These are phyloP conservation scores for Crataegus laevigata DNA, from an alignment of 306 rosid genomes.

Conservation along the genomic window DNA sequence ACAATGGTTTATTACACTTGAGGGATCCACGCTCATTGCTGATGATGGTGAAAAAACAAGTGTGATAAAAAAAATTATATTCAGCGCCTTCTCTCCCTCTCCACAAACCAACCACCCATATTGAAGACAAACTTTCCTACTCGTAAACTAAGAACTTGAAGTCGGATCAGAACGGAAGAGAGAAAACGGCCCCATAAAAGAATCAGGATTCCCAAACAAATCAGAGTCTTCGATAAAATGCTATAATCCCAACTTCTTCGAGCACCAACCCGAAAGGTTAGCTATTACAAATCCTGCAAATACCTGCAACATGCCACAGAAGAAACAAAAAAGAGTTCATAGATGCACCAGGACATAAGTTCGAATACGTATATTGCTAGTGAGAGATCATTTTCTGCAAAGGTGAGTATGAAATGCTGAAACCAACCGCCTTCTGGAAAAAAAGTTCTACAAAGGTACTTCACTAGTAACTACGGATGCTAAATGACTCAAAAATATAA, in stretches of 20 bases:
- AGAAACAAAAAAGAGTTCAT: conserved; percentile 5
- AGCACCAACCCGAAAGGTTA: conserved; percentile 63
- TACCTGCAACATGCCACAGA: conserved; percentile 53
- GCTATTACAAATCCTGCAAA: conserved; percentile 94
- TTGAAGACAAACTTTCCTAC: not conserved
- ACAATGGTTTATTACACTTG: conserved; percentile 20
- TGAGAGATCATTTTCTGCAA: not conserved
- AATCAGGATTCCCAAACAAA: conserved; percentile 25
- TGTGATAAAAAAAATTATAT: conserved; percentile 7
- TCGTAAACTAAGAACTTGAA: conserved; percentile 10
- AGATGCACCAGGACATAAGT: not conserved
- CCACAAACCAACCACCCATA: conserved; percentile 14
- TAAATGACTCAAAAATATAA: not conserved
- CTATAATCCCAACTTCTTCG: conserved; percentile 64
- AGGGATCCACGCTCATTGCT: conserved; percentile 30
- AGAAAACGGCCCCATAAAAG: conserved; percentile 29
- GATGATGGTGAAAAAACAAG: conserved; percentile 9
- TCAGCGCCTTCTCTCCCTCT: conserved; percentile 8
- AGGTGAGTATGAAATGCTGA: not conserved
- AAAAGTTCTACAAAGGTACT: not conserved
- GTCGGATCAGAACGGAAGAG: conserved; percentile 7
- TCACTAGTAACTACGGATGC: not conserved
- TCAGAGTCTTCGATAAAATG: conserved; percentile 12
- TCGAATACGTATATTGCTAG: not conserved
- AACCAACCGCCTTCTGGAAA: not conserved